Evolutionary conservation across 2,329 filamentous ascomycete genomes (phyloP), one percentile per base, ranked within the genome.

Genomic region (Talaromyces sp.): DNA sequence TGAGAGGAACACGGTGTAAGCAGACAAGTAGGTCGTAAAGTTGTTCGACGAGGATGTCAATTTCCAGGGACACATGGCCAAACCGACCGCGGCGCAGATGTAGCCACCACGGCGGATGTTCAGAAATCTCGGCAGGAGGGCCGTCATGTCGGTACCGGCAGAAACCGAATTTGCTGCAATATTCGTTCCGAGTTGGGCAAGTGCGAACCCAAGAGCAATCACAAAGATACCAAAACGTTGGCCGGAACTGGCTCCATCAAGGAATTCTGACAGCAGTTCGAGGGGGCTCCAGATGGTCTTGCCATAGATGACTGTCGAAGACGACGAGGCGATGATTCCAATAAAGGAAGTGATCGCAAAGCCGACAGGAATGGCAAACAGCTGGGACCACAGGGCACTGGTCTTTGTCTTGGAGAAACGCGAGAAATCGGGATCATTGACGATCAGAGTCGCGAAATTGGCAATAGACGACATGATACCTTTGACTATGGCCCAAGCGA

Each of bases 1-100:
- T 64, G 90, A 93, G n/a, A 97, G 83, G 78, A 97, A 97, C 62
- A 97, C 92, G 2, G 90, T 92, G 80, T 96, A 96, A 1, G 93
- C 89, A 0, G 90, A 95, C 0, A 97, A 86, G 72, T 96, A 96
- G 3, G 91, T 96, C 0, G 91, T 95, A 79, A 96, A 96, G 76
- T 88, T 87, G 80, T 93, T 96, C 50, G 86, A 85, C 50, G 81
- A 81, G 1, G 84, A 86, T 8, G 96, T 84, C 0, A 96, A 83
- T 64, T 90, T 90, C 85, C 78, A 80, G 69, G 93, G 93, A 73
- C 91, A 95, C 85, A 96, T 96, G 66, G 87, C 89, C 12, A 96
- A 81, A 61, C 91, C 92, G 61, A 96, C 81, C 1, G 83, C 74
- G 0, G 92, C 92, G 71, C 91, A 96, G 66, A 96, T 84, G 73